Evolutionary conservation across 2,329 filamentous ascomycete species (phyloP), one percentile per base, ranked within the genome.

Genomic region (Magnaporthiopsis rhizophila): DNA sequence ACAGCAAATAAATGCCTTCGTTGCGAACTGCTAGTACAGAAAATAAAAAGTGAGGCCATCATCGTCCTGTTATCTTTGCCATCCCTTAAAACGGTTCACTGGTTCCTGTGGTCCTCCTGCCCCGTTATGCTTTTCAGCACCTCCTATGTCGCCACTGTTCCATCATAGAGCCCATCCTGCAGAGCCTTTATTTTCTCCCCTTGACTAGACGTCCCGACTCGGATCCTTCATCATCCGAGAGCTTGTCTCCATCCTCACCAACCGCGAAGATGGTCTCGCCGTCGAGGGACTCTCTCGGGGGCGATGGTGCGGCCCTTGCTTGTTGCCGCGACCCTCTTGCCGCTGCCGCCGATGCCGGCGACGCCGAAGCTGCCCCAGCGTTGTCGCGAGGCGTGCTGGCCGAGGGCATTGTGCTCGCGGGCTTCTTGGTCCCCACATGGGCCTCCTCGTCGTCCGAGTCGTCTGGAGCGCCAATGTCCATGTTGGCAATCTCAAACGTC

Each of bases 211-310:
- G 34, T 34, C 30, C 59, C 32, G n/a, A 61, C 59, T 82, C 0
- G 72, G 74, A 11, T 71, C 75, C 15, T 79, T 88, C 89, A 64
- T 91, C 89, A 65, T 91, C 90, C 21, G 89, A 92, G 81, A 92
- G 94, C 73, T 89, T 91, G 72, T 95, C 92, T 1, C 80, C 85
- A 64, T 89, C 89, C 71, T 96, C 92, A 13, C 92, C 94, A 13
- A 98, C 91, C 1, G 94, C 94, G 71, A 98, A 98, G 67, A 98
- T 96, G 0, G 93, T 97, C 78, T 98, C 95, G 13, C 92, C 92
- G 67, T 98, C 93, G 45, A 86, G 74, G 2, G 83, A 86, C 65
- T 84, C 81, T 21, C 83, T 78, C 21, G 78, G 78, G 80, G 70
- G 85, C 75, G 65, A 72, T 65, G 69, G 38, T 64, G 67, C 9